phyloP scores from a whole-genome alignment of 2,329 filamentous ascomycete species.

The Phialophora expanda region DNA sequence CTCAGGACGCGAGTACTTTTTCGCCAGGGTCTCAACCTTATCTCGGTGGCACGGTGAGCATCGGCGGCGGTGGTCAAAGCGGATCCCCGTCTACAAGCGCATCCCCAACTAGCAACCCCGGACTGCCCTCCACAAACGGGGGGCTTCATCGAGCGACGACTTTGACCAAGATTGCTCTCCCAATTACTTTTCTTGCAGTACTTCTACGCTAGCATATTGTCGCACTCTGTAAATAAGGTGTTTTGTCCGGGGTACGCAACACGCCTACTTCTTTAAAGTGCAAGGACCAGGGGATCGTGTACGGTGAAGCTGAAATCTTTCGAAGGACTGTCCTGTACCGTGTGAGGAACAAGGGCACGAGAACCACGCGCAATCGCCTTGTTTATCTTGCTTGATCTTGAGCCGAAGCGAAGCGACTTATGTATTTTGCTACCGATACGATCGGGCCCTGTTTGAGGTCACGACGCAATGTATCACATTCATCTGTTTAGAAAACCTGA shows the following conservation, averaged over 20 bases:
- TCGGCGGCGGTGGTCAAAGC: conserved; percentile 3
- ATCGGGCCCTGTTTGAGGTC: no score
- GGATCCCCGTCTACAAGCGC: background rate
- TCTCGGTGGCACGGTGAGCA: conserved; percentile 17
- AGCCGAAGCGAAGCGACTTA: no score
- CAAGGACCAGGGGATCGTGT: no score
- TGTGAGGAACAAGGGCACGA: background rate
- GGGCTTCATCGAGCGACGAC: background rate
- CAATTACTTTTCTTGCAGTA: background rate
- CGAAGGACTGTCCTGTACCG: background rate
- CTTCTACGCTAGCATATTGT: background rate
- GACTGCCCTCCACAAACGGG: background rate
- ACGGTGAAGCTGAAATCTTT: background rate
- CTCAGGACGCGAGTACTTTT: conserved; percentile 22
- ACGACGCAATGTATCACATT: background rate
- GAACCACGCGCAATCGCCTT: background rate
- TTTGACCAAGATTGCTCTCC: background rate
- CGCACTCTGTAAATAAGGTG: background rate
- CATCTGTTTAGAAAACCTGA: background rate
- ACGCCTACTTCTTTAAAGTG: background rate
- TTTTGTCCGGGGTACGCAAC: background rate
- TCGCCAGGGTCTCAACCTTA: conserved; percentile 19
- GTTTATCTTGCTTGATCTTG: background rate
- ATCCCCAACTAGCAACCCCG: background rate
- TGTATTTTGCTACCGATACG: background rate